Evolutionary conservation across 1,284 basidiomycete species (phyloP), one percentile per base, ranked within the genome.

Genomic region (Sporisorium sorghi): DNA sequence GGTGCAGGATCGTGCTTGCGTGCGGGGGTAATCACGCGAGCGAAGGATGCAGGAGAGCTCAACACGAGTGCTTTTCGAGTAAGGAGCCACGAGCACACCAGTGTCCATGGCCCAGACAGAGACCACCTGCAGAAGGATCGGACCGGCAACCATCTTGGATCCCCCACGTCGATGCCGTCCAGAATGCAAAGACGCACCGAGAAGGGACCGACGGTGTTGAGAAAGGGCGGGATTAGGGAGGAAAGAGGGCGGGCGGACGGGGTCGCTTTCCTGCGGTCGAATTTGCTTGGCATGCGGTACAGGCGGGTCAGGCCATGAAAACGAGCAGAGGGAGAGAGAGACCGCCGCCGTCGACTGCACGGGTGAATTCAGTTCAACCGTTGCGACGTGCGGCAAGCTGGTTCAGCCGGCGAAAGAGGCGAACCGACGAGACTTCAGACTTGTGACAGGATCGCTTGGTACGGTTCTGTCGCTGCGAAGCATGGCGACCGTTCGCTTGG

Each of bases 231-330:
- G n/a, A n/a, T 8, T n/a, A n/a, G n/a, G 19, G 37, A n/a, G n/a
- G 15, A 5, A 40, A 5, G 17, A 19, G n/a, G 37, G 37, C 37
- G 37, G n/a, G n/a, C n/a, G n/a, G n/a, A 40, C 17, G n/a, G 37
- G 37, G 37, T 19, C 19, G 37, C 8, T 23, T 49, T 35, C 47
- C 47, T 44, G 42, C 42, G 42, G 42, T 44, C 42, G 42, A 44
- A 14, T 24, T 24, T 44, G 42, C 42, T 44, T 44, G 42, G 42
- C 42, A n/a, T 26, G 23, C 42, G 42, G 42, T 14, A 14, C 14
- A 17, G 11, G 23, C 23, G 23, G n/a, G 42, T 26, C 12, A n/a
- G 42, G 23, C 8, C 23, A n/a, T n/a, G n/a, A n/a, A n/a, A n/a
- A n/a, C n/a, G 42, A 44, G 42, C 11, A 44, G 3, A 15, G 6